Evolutionary conservation across 2,329 filamentous ascomycete species (phyloP), one percentile per base, ranked within the genome.

Genomic region (Apiospora sp.): DNA sequence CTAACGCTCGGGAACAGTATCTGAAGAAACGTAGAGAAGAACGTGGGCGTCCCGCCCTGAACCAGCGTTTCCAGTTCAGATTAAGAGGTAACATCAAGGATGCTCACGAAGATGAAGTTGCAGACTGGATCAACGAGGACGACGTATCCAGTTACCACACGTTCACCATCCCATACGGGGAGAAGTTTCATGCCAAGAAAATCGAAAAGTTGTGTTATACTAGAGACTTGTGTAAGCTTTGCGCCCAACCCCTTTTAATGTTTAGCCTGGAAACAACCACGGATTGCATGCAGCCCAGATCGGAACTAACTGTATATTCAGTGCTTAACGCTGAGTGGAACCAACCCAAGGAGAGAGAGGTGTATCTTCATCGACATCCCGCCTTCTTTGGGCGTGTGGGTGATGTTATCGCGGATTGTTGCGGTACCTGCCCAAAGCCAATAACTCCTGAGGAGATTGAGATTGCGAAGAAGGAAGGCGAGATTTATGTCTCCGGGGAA

Each of bases 241-340:
- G 30, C 34, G 10, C 10, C 22, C 10, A 41, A 22, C 34, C 34
- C 58, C 43, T 37, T 30, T 2, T 16, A 7, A 10, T 13, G n/a
- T 37, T 4, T 4, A 24, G 16, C 13, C 16, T 4, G 48, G 58
- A 24, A 54, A 73, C 64, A 22, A 14, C 24, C 13, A 61, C 19
- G 30, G 16, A 12, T 37, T 37, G 30, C 30, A 61, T 14, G 19
- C 7, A 34, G 8, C 16, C 30, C 16, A 61, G 19, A 37, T 37
- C 8, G 16, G 19, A 58, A 16, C 67, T 22, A 30, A 48, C 48
- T 37, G 41, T 5, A 22, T 70, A 34, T 51, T 12, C 70, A 83
- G 81, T 97, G 10, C 88, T 97, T 24, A 96, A 97, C 77, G 93
- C 93, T 0, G 93, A 97, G 79, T 97, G 94, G 94, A 97, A 96